Evolutionary conservation across 805 yeast species (phyloP).

Genomic region (Metschnikowia bowlesiae): DNA sequence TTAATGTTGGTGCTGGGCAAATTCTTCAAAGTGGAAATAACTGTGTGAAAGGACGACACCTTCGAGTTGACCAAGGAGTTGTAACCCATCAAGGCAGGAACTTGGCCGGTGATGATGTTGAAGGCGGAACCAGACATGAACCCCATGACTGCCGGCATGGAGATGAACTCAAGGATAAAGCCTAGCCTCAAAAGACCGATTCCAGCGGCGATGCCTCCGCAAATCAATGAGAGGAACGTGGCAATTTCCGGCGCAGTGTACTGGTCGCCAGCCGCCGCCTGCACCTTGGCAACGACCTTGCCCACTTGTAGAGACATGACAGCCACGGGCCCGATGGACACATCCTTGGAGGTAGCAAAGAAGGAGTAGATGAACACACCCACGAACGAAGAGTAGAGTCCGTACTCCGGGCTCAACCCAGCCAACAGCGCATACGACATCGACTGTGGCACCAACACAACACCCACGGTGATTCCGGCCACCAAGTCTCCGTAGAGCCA

Average conservation of each 20-base stretch:
- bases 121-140: constrained; percentile 95
- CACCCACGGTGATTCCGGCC: constrained; percentile 92
- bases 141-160: constrained; percentile 89
- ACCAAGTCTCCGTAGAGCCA: constrained; percentile 83
- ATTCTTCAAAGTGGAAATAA: constrained; percentile 67
- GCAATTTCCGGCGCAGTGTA: constrained; percentile 70
- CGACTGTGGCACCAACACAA: constrained; percentile 89
- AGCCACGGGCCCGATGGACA: constrained; percentile 94
- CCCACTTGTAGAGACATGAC: constrained; percentile 88
- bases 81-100: constrained; percentile 82
- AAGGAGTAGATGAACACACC: constrained; percentile 86
- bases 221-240: constrained; percentile 68
- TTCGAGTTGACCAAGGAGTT: constrained; percentile 64
- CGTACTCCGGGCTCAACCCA: constrained; percentile 74
- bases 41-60: constrained; percentile 61
- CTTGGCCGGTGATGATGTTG: constrained; percentile 76
- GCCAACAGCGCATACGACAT: constrained; percentile 95
- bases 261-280: constrained; percentile 37
- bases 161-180: constrained; percentile 81
- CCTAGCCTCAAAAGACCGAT: constrained; percentile 82
- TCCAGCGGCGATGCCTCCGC: constrained; percentile 83
- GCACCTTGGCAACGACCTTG: constrained; percentile 66
- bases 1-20: constrained; percentile 65
- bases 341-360: constrained; percentile 94
- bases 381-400: constrained; percentile 85